Base-by-base conservation (phyloP, 108 stramenopile species). In the Stephanodiscus triporus region DNA sequence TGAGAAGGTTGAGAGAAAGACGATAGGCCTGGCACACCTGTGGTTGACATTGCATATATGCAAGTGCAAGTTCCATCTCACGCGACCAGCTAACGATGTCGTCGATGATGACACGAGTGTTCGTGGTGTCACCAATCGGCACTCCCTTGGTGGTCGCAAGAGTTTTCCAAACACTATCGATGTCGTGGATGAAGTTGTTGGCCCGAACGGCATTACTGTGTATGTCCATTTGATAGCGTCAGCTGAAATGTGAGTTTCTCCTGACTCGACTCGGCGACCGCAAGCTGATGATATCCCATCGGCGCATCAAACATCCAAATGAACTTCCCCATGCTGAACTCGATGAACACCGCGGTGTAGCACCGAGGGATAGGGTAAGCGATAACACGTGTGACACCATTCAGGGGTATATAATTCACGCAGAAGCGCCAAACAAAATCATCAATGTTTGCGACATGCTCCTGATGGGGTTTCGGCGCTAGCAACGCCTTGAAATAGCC, bases 371-470 rank as follows among this genome's bases (percentile, higher is more conserved):
- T 58, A 4, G 57, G 57, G 10, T 29, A 58, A 6, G 57, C 57
- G 16, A 58, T 58, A 9, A 58, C 1, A 0, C 30, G 4, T 0
- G 57, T 58, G 8, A 58, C 29, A 7, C 2, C 2, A 16, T 58
- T 58, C 6, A 58, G 57, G 2, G 27, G 57, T 0, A 58, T 58
- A 14, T 32, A 58, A 16, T 58, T 58, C 8, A 58, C 29, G 14
- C 57, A 58, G 29, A 58, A 58, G 29, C 57, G 57, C 57, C 57
- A 58, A 1, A 58, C 57, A 58, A 58, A 58, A 4, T 58, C 30
- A 11, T 26, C 57, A 10, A 58, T 58, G 57, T 32, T 11, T 4
- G 4, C 8, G 0, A 58, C 30, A 32, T 30, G 27, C 29, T 58
- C 57, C 24, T 24, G 54, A 24, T 19, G 23, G 10, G 54, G 54